A percentile compares a stretch with the other conserved stretches of the same genome.
Evolutionary conservation across 163 green algal species (phyloP).

Genomic region (Coccomyxa subellipsoidea): DNA sequence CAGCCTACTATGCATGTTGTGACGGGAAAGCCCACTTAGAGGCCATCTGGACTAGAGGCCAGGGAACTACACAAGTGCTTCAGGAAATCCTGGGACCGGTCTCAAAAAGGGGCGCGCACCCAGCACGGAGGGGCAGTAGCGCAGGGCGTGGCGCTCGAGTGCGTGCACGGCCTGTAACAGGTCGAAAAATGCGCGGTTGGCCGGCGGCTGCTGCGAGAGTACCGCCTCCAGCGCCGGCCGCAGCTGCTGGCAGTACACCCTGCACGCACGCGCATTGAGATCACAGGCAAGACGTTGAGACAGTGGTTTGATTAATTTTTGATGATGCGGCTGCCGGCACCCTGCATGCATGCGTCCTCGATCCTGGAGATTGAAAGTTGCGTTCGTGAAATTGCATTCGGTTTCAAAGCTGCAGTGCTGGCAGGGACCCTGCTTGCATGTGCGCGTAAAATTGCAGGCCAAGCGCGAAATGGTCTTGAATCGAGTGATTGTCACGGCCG

Average conservation of each 20-base stretch:
- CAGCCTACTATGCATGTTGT: no score
- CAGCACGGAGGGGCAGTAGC: slow-evolving; percentile 3
- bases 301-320: not conserved
- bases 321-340: not conserved
- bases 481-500: not conserved
- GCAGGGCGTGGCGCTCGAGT: slow-evolving; percentile 16
- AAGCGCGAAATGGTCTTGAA: not conserved
- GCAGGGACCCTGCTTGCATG: not conserved
- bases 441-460: not conserved
- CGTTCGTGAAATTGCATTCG: not conserved
- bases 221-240: slow-evolving; percentile 18
- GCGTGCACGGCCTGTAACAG: slow-evolving; percentile 21
- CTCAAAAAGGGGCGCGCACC: not conserved
- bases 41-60: no score
- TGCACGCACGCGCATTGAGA: slow-evolving; percentile 7
- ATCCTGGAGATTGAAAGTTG: not conserved
- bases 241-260: slow-evolving; percentile 22
- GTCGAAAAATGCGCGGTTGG: slow-evolving; percentile 14
- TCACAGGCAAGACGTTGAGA: not conserved
- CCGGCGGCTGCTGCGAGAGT: not conserved
- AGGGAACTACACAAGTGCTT: no score
- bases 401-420: no score
- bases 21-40: no score
- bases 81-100: not conserved
- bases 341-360: not conserved